phyloP scores from a whole-genome alignment of 768 basidiomycete genomes.

The Boletus rubropictus region DNA sequence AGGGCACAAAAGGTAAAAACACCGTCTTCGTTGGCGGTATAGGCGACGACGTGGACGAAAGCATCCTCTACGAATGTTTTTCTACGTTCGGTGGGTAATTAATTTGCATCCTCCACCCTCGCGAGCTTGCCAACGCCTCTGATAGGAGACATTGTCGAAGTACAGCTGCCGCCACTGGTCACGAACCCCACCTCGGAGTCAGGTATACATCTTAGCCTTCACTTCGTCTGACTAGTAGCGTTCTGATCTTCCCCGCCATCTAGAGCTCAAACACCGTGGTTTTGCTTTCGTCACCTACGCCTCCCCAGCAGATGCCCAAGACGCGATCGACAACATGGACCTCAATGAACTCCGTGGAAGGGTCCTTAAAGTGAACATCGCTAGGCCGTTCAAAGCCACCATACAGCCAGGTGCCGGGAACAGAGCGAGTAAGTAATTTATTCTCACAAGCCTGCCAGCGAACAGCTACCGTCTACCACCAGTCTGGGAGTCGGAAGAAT shows the following conservation, averaged over 20 bases:
- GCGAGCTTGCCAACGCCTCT: slow-evolving; percentile 5
- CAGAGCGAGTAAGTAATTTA: slow-evolving; percentile 58
- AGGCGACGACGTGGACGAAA: slow-evolving; percentile 78
- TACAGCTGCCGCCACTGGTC: slow-evolving; percentile 78
- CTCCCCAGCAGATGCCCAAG: slow-evolving; percentile 78
- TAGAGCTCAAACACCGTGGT: slow-evolving; percentile 82
- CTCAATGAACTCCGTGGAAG: slow-evolving; percentile 79
- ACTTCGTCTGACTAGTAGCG: slow-evolving; percentile 2
- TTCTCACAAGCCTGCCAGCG: not conserved
- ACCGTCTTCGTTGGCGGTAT: slow-evolving; percentile 83
- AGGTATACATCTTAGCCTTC: slow-evolving; percentile 32
- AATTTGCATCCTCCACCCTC: not conserved
- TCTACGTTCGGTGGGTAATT: slow-evolving; percentile 74
- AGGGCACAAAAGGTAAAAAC: slow-evolving; percentile 79
- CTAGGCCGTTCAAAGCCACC: slow-evolving; percentile 72
- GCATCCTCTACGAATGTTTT: slow-evolving; percentile 70
- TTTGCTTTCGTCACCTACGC: slow-evolving; percentile 91
- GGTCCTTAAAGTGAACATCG: slow-evolving; percentile 78
- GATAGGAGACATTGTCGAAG: slow-evolving; percentile 86
- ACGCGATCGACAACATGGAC: slow-evolving; percentile 99
- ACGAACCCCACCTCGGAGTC: slow-evolving; percentile 61
- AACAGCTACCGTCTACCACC: slow-evolving; percentile 4
- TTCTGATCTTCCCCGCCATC: not conserved
- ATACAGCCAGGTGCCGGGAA: slow-evolving; percentile 59
- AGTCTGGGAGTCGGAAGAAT: slow-evolving; percentile 98